A percentile compares a stretch with the other conserved stretches of the same genome.
Evolutionary conservation across 768 basidiomycete species (phyloP).

Genomic region (Artomyces pyxidatus): DNA sequence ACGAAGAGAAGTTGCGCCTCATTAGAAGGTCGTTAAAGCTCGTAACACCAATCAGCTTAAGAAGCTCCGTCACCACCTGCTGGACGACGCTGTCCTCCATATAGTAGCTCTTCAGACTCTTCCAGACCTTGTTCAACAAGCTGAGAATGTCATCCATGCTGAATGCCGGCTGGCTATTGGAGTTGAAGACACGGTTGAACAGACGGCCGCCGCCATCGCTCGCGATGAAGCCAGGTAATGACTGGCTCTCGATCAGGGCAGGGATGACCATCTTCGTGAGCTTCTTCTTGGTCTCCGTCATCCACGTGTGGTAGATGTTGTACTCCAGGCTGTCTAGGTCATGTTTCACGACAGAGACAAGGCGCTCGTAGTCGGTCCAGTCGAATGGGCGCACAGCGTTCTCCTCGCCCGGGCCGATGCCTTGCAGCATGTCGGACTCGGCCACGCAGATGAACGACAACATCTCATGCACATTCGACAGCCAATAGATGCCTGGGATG

Average conservation of each 20-base stretch:
- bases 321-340: conserved; percentile 98
- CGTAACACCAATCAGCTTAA: conserved; percentile 92
- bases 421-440: conserved; percentile 97
- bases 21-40: conserved; percentile 98
- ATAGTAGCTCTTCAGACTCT: conserved; percentile 95
- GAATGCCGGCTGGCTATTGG: conserved; percentile 82
- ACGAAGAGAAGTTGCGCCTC: conserved; percentile 98
- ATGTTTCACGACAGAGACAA: conserved; percentile 97
- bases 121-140: conserved; percentile 96
- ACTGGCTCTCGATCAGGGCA: conserved; percentile 96
- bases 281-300: conserved; percentile 95
- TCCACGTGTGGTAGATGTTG: conserved; percentile 99
- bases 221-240: conserved; percentile 94
- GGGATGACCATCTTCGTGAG: conserved; percentile 97
- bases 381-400: conserved; percentile 87
- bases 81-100: conserved; percentile 97
- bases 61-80: conserved; percentile 88
- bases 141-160: conserved; percentile 98
- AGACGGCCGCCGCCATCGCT: conserved; percentile 88
- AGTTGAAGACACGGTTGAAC: conserved; percentile 86
- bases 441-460: conserved; percentile 97
- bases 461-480: conserved; percentile 99
- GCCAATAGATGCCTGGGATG: conserved; percentile 95
- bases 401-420: conserved; percentile 94
- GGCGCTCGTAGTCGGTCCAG: conserved; percentile 93